Conservation (phyloP, 2,329 filamentous ascomycete species). For the Paecilomyces niveus region DNA sequence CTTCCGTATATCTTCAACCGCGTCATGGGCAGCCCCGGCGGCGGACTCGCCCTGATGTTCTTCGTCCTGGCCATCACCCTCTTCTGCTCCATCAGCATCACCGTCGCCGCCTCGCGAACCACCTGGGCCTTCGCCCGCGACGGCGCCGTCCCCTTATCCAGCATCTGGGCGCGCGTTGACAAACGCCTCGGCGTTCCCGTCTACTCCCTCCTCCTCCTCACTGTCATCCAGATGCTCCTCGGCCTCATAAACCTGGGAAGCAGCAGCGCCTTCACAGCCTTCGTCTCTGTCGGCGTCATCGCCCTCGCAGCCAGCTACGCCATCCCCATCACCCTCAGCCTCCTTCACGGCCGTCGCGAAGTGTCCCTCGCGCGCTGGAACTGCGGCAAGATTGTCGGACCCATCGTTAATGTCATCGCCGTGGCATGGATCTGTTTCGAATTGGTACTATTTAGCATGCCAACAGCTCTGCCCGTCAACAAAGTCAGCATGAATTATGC, state of each 20-base stretch:
- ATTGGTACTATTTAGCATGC: conserved; percentile 48
- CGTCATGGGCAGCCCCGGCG: conserved; percentile 45
- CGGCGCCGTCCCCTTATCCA: conserved; percentile 35
- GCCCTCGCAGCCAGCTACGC: conserved; percentile 50
- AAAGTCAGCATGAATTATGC: conserved; percentile 51
- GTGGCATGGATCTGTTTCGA: conserved; percentile 48
- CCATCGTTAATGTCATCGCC: conserved; percentile 40
- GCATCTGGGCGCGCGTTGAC: conserved; percentile 30
- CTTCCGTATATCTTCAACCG: conserved; percentile 45
- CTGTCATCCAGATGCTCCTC: conserved; percentile 42
- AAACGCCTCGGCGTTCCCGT: conserved; percentile 32
- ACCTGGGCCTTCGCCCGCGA: conserved; percentile 44
- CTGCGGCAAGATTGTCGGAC: conserved; percentile 38
- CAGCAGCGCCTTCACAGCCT: conserved; percentile 42
- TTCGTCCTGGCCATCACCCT: conserved; percentile 45
- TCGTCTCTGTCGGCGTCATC: conserved; percentile 50
- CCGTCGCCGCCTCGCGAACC: conserved; percentile 41
- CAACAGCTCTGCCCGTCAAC: conserved; percentile 48
- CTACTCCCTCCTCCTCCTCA: conserved; percentile 36
- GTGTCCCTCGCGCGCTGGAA: conserved; percentile 45
- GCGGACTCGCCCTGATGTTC: conserved; percentile 43
- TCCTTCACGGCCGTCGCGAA: conserved; percentile 40
- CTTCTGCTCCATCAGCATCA: conserved; percentile 50
- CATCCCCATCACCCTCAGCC: conserved; percentile 48
- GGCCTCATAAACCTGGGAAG: conserved; percentile 45